phyloP scores from a whole-genome alignment of 1,284 basidiomycete genomes.

The Puccinia novopanici region DNA sequence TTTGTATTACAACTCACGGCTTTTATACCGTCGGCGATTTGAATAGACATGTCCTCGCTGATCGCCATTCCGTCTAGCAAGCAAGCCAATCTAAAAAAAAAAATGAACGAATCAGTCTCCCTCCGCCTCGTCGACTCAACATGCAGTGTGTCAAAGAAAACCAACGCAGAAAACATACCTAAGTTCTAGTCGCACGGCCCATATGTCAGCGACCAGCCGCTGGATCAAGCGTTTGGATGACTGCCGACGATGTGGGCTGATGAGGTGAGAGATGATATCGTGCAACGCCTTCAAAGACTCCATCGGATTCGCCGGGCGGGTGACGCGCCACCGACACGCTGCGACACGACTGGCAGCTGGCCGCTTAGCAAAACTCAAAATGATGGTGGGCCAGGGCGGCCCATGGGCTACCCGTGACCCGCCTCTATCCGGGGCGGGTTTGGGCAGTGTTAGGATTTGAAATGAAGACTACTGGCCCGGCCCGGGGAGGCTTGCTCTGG shows the following conservation, averaged over 20 bases:
- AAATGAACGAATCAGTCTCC: background rate
- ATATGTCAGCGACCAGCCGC: conserved; percentile 17
- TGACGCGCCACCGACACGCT: background rate
- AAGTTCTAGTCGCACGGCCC: conserved; percentile 1
- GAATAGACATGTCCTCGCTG: conserved; percentile 8
- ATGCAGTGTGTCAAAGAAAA: background rate
- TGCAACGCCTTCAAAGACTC: background rate
- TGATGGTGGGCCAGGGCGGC: no score
- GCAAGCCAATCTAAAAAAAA: conserved; percentile 23
- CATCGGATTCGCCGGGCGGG: conserved; percentile 16
- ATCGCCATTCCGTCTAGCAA: conserved; percentile 25
- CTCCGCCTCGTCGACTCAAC: background rate
- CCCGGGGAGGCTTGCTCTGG: no score
- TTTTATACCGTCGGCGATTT: conserved; percentile 16
- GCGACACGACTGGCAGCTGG: background rate
- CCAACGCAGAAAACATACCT: background rate
- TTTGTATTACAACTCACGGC: background rate
- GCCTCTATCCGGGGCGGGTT: no score
- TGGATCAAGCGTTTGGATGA: conserved; percentile 12
- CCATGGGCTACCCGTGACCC: no score
- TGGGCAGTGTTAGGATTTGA: no score
- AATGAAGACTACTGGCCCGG: no score
- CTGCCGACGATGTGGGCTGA: background rate
- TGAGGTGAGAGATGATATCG: conserved; percentile 4
- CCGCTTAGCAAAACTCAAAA: no score